These are phyloP conservation scores for Candolleomyces eurysporus DNA, from an alignment of 768 basidiomycete genomes.

Conservation along the genomic window DNA sequence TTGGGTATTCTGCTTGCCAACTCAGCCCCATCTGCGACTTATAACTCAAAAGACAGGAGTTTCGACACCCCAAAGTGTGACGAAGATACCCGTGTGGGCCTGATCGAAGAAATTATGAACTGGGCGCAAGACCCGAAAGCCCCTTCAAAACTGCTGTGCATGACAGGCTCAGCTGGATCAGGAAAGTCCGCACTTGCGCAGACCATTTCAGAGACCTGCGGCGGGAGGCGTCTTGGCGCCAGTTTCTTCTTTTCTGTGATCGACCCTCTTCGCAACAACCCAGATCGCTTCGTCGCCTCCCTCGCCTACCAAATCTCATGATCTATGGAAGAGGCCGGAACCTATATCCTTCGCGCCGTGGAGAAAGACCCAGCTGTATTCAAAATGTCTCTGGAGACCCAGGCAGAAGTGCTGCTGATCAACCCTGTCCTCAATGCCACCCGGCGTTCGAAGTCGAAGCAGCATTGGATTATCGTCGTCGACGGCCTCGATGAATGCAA, in stretches of 20 bases:
- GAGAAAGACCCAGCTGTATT: neutral
- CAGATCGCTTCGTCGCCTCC: neutral
- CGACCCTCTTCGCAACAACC: neutral
- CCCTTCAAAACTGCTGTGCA: neutral
- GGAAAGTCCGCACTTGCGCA: conserved; percentile 9
- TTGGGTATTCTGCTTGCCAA: neutral
- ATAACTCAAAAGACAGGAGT: neutral
- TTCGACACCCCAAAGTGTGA: neutral
- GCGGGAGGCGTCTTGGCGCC: neutral
- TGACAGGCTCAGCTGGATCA: neutral
- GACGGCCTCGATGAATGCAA: conserved; percentile 5
- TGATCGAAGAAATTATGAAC: neutral
- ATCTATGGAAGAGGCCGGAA: neutral
- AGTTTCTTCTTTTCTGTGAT: conserved; percentile 2
- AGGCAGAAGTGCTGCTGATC: neutral
- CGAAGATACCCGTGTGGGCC: neutral
- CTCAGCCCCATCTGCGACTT: neutral
- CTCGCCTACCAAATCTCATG: conserved; percentile 5
- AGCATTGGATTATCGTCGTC: neutral
- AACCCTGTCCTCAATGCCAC: neutral
- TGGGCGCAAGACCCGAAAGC: neutral
- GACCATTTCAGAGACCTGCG: conserved; percentile 1
- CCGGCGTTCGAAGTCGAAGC: neutral
- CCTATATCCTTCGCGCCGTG: neutral
- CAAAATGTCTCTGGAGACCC: neutral